These are phyloP conservation scores for Aspergillus oerlinghausenensis DNA, from an alignment of 2,329 filamentous ascomycete species.

Conservation along the genomic window DNA sequence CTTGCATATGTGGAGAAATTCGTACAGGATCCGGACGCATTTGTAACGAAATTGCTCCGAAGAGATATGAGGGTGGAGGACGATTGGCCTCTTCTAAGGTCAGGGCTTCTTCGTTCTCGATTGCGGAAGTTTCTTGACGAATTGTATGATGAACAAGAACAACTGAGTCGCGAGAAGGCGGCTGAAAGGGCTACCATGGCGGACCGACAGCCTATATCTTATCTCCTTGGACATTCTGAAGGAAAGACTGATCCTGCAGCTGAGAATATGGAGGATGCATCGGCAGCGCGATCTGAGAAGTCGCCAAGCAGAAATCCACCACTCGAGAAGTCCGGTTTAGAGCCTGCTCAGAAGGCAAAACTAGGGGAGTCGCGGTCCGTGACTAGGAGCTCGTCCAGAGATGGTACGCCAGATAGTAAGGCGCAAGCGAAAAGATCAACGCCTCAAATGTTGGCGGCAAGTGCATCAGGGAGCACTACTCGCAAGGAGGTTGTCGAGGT, in stretches of 20 bases:
- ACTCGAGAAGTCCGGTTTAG: background rate
- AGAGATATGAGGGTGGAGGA: slow-evolving; percentile 55
- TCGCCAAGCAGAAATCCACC: background rate
- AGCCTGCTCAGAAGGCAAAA: background rate
- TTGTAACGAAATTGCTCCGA: slow-evolving; percentile 62
- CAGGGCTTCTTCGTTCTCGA: slow-evolving; percentile 56
- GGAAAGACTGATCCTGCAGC: background rate
- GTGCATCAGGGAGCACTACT: background rate
- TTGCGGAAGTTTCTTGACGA: slow-evolving; percentile 64
- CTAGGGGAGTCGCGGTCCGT: background rate
- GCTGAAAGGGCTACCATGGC: slow-evolving; percentile 34
- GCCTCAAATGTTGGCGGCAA: background rate
- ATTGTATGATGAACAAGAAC: slow-evolving; percentile 57
- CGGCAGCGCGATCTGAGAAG: background rate
- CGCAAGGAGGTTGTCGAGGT: slow-evolving; percentile 21
- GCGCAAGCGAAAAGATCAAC: background rate
- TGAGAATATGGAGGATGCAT: background rate
- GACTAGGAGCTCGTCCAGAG: background rate
- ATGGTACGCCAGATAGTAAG: background rate
- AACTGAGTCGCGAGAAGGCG: slow-evolving; percentile 28
- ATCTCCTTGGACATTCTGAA: slow-evolving; percentile 23
- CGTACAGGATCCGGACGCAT: slow-evolving; percentile 66
- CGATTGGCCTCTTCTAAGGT: slow-evolving; percentile 53
- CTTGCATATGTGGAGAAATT: slow-evolving; percentile 82
- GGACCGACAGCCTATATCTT: slow-evolving; percentile 27